Percentiles rank a stretch among this genome's conserved stretches.
These are phyloP conservation scores for Fusarium lyarnte DNA, from an alignment of 2,329 filamentous ascomycete species.

Conservation along the genomic window DNA sequence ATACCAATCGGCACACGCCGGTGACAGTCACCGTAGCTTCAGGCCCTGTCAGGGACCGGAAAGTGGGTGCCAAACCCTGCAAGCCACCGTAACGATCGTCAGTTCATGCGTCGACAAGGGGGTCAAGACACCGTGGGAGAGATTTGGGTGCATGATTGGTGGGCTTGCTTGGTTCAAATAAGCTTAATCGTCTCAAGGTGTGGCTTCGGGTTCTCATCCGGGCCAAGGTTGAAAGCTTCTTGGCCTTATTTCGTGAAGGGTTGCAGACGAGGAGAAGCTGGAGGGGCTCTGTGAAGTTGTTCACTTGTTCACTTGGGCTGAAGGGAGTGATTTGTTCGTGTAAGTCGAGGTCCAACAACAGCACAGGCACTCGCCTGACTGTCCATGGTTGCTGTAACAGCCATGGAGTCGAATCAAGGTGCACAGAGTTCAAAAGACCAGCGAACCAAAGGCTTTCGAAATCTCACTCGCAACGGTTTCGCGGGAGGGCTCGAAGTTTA, in stretches of 20 bases:
- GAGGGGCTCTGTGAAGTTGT: background rate
- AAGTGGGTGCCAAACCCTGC: slow-evolving; percentile 4
- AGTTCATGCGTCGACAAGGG: slow-evolving; percentile 5
- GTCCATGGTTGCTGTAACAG: background rate
- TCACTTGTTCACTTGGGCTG: background rate
- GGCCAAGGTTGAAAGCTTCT: background rate
- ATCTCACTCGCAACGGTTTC: background rate
- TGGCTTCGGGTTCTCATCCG: slow-evolving; percentile 12
- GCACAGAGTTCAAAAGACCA: background rate
- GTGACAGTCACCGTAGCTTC: slow-evolving; percentile 18
- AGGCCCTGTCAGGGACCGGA: slow-evolving; percentile 12
- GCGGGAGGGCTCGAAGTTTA: slow-evolving; percentile 13
- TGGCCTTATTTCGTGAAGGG: background rate
- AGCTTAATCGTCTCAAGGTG: slow-evolving; percentile 26
- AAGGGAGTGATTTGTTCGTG: background rate
- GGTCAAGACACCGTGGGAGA: background rate
- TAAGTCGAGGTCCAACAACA: background rate
- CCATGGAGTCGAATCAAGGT: background rate
- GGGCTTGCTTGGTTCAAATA: slow-evolving; percentile 1
- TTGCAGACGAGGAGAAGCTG: background rate
- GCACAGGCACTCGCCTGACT: background rate
- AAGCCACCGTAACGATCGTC: slow-evolving; percentile 1
- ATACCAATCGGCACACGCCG: slow-evolving; percentile 21
- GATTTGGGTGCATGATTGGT: slow-evolving; percentile 9
- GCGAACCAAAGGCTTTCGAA: background rate